Evolutionary conservation across 495 filamentous ascomycete species (phyloP).

Genomic region (Podospora conica): DNA sequence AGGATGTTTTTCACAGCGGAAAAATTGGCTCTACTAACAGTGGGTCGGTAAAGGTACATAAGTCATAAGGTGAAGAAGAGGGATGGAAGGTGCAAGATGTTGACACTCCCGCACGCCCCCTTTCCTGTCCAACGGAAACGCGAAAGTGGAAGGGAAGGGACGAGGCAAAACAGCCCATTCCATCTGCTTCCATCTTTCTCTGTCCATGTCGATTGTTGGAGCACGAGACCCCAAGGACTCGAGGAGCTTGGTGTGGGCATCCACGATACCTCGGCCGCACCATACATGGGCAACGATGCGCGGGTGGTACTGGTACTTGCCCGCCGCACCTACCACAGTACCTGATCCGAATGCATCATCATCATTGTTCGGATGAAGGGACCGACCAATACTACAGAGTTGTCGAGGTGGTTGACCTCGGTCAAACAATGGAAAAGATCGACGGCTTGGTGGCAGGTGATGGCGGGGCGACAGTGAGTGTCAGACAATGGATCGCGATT

Average conservation of each 20-base stretch:
- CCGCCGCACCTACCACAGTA: neutral
- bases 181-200: neutral
- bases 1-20: neutral
- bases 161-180: neutral
- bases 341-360: neutral
- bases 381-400: neutral
- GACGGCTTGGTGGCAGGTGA: neutral
- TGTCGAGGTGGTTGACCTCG: neutral
- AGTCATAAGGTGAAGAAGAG: neutral
- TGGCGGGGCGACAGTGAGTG: neutral
- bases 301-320: neutral
- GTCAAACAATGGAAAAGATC: neutral
- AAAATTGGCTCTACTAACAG: neutral
- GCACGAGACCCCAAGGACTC: neutral
- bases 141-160: neutral
- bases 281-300: neutral
- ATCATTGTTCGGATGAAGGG: neutral
- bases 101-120: neutral
- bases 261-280: neutral
- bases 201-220: neutral
- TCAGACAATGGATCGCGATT: neutral
- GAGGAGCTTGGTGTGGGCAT: too few relatives aligned
- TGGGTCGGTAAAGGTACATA: neutral
- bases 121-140: neutral
- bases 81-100: neutral